Base-by-base conservation (phyloP, 2,329 filamentous ascomycete genomes). In the Fusarium multiceps region DNA sequence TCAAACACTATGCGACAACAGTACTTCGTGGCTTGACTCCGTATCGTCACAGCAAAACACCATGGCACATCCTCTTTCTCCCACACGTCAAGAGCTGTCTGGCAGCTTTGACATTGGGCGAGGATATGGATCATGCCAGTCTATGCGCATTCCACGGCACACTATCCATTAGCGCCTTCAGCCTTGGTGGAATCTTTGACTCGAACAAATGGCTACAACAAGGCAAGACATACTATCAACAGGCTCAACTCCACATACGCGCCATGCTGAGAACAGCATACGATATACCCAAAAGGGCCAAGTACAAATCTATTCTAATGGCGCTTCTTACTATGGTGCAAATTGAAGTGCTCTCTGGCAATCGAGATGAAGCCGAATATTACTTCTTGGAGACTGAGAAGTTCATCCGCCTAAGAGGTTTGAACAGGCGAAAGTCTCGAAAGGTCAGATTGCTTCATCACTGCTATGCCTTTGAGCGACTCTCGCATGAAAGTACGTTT, bases 311-410 rank as follows among this genome's bases (percentile, higher is more conserved):
- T 2, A 59, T 71, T 1, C 54, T 71, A 1, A 71, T 71, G 50
- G 68, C 69, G 7, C 68, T 71, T 2, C 53, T 71, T 9, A 72
- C 69, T 0, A 72, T 71, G 65, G 56, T 72, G 0, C 69, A 71
- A 16, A 54, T 71, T 2, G 68, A 60, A 0, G 21, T 69, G 2
- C 54, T 72, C 0, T 47, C 60, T 4, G 68, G 68, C 0, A 59
- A 71, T 14, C 51, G 51, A 9, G 57, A 63, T 7, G 53, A 69
- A 18, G 65, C 64, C 0, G 69, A 71, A 8, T 72, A 66, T 32
- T 69, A 69, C 12, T 63, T 71, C n/a, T 6, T 71, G 1, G 69
- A 71, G 16, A 69, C 69, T 1, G 69, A 71, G 16, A 68, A 66
- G 34, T 69, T 71, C 2, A 66, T 71, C 4, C 60, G 69, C 10